These are phyloP conservation scores for Vitis hybrid DNA, from an alignment of 177 flowering plant species.

Conservation along the genomic window DNA sequence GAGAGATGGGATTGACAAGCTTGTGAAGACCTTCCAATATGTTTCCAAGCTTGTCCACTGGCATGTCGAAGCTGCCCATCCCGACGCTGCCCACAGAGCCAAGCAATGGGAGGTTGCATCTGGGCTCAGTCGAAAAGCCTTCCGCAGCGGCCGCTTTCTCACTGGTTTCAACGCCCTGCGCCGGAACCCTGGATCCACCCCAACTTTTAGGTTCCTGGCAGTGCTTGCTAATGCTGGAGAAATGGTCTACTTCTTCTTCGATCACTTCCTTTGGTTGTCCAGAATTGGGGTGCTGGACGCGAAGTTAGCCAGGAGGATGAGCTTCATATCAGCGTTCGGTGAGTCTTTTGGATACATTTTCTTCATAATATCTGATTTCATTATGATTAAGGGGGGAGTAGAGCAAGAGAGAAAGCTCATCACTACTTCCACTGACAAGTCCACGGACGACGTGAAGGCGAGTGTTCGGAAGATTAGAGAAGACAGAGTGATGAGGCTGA, in stretches of 20 bases:
- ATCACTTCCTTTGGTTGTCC: conserved; percentile 85
- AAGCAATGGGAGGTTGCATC: conserved; percentile 86
- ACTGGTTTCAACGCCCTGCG: conserved; percentile 83
- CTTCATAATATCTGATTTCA: conserved; percentile 65
- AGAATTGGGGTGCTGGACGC: conserved; percentile 72
- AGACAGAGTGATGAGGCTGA: conserved; percentile 87
- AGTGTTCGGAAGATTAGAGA: conserved; percentile 44
- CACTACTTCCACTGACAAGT: conserved; percentile 18
- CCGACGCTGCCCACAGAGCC: conserved; percentile 53
- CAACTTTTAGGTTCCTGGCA: conserved; percentile 46
- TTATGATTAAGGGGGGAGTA: conserved; percentile 58
- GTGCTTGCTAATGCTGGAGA: conserved; percentile 83
- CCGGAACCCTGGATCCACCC: conserved; percentile 59
- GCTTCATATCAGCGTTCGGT: conserved; percentile 92
- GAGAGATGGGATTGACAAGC: conserved; percentile 97
- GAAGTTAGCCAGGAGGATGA: conserved; percentile 60
- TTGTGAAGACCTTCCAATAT: conserved; percentile 96
- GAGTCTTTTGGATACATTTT: conserved; percentile 87
- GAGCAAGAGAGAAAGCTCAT: conserved; percentile 41
- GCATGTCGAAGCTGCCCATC: conserved; percentile 51
- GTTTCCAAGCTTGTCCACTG: conserved; percentile 87
- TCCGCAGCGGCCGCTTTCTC: conserved; percentile 76
- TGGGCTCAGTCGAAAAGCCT: conserved; percentile 85
- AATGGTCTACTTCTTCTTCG: conserved; percentile 96
- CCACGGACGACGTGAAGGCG: conserved; percentile 19